A percentile compares a stretch with the other conserved stretches of the same genome.
Evolutionary conservation across 805 yeast species (phyloP).

Genomic region (Kodamaea restingae): DNA sequence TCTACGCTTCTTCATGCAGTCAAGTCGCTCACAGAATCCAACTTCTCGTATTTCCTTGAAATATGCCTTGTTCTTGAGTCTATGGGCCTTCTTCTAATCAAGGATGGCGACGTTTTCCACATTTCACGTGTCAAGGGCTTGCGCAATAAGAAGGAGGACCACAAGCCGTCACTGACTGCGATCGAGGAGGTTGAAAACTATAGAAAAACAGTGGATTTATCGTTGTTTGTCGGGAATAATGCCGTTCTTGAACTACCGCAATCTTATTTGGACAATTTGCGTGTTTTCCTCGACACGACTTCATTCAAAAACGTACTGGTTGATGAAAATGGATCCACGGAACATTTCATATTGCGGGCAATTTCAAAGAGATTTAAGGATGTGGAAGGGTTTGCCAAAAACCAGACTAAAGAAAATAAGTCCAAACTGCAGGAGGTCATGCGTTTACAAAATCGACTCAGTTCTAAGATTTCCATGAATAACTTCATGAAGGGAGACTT

Average conservation of each 20-base stretch:
- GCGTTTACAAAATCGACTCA: slow-evolving; percentile 28
- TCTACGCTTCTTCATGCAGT: not conserved
- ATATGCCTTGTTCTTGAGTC: slow-evolving; percentile 61
- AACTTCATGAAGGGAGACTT: slow-evolving; percentile 71
- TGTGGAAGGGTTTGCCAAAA: slow-evolving; percentile 85
- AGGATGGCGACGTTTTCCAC: slow-evolving; percentile 35
- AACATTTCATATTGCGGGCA: slow-evolving; percentile 35
- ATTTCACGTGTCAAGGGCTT: slow-evolving; percentile 80
- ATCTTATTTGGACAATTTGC: not conserved
- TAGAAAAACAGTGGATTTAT: slow-evolving; percentile 43
- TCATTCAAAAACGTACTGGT: slow-evolving; percentile 1
- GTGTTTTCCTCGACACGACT: not conserved
- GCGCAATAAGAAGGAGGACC: slow-evolving; percentile 40
- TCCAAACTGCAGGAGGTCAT: slow-evolving; percentile 45
- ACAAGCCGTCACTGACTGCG: slow-evolving; percentile 37
- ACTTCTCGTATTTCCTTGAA: slow-evolving; percentile 35
- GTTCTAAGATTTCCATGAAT: slow-evolving; percentile 60
- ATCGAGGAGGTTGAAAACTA: slow-evolving; percentile 35
- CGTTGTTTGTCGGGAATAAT: not conserved
- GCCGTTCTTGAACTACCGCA: not conserved
- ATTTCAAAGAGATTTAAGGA: slow-evolving; percentile 74
- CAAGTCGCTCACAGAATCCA: slow-evolving; percentile 14
- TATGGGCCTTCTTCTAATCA: slow-evolving; percentile 68
- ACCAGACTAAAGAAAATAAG: slow-evolving; percentile 69
- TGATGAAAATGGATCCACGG: slow-evolving; percentile 12